Evolutionary conservation across 2,329 filamentous ascomycete genomes (phyloP), one percentile per base, ranked within the genome.

Genomic region (Colletotrichum lupini): DNA sequence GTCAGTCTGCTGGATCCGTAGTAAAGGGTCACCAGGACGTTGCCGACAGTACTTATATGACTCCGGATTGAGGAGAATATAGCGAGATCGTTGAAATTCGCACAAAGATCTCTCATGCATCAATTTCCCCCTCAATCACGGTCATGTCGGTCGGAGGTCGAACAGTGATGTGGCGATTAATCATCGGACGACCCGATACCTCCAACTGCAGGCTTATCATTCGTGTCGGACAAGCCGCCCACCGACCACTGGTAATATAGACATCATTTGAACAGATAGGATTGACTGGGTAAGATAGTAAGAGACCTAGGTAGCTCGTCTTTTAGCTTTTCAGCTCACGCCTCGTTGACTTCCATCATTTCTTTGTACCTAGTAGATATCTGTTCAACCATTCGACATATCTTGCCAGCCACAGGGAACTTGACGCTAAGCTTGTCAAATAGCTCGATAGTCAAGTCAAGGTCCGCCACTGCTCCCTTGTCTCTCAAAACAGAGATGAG

Each of bases 351-450:
- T 49, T n/a, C 42, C 3, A 49, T 49, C 19, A 78, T 64, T 22
- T 77, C 76, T 11, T 70, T 72, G 32, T 80, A 80, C 16, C 76
- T 72, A 9, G 58, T 65, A 0, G 71, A 66, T 19, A 80, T 82
- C 55, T 80, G 76, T 2, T 68, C 67, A 1, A 81, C 19, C 59
- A 62, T 62, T 3, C 42, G 28, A 19, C 75, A 62, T 5, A 81
- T 77, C 46, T 81, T 81, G 2, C 72, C 76, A 4, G 80, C 80
- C 1, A 79, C 78, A 0, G 75, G 67, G 37, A 82, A 82, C 68
- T 82, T 82, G 35, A 75, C 65, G 28, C 77, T 75, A 22, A 82
- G 56, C 4, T 78, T 80, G 30, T 78, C 77, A 55, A 82, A 81
- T 16, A 82, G 72, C 61, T 81, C 76, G 2, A 80, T 76, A 1